These are phyloP conservation scores for Moesziomyces antarcticus DNA, from an alignment of 1,284 basidiomycete species.

Conservation along the genomic window DNA sequence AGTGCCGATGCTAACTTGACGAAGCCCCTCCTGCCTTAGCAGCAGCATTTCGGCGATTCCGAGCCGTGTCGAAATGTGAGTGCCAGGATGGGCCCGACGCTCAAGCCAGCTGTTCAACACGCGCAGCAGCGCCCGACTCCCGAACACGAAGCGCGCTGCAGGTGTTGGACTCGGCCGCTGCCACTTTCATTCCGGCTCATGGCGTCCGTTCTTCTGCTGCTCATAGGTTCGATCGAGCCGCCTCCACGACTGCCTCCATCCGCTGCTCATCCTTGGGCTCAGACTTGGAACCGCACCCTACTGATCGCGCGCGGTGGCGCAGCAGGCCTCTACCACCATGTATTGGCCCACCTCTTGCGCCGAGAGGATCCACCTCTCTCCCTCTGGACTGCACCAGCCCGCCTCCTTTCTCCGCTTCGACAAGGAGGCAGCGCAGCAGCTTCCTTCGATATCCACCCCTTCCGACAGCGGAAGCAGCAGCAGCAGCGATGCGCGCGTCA, in stretches of 20 bases:
- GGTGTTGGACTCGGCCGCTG: neutral
- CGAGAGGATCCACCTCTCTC: conserved; percentile 54
- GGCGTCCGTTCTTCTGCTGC: too few relatives aligned
- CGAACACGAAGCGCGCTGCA: neutral
- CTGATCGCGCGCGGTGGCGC: too few relatives aligned
- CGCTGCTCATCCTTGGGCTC: too few relatives aligned
- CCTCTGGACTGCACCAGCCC: conserved; percentile 47
- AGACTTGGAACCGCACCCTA: too few relatives aligned
- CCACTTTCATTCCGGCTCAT: too few relatives aligned
- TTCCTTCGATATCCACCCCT: neutral
- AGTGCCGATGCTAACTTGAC: neutral
- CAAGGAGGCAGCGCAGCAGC: conserved; percentile 43
- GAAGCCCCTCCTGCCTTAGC: neutral
- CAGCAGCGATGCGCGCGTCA: conserved; percentile 17
- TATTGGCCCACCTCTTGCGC: conserved; percentile 65
- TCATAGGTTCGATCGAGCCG: too few relatives aligned
- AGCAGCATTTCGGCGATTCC: neutral
- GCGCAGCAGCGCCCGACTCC: too few relatives aligned
- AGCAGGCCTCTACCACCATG: conserved; percentile 31
- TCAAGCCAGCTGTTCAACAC: too few relatives aligned
- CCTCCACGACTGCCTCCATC: too few relatives aligned
- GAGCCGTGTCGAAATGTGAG: too few relatives aligned
- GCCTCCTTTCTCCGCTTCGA: conserved; percentile 34
- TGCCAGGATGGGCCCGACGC: too few relatives aligned
- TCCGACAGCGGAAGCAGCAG: neutral